A percentile compares a stretch with the other conserved stretches of the same genome.
Evolutionary conservation across 768 basidiomycete genomes (phyloP).

Genomic region (Psilocybe cubensis): DNA sequence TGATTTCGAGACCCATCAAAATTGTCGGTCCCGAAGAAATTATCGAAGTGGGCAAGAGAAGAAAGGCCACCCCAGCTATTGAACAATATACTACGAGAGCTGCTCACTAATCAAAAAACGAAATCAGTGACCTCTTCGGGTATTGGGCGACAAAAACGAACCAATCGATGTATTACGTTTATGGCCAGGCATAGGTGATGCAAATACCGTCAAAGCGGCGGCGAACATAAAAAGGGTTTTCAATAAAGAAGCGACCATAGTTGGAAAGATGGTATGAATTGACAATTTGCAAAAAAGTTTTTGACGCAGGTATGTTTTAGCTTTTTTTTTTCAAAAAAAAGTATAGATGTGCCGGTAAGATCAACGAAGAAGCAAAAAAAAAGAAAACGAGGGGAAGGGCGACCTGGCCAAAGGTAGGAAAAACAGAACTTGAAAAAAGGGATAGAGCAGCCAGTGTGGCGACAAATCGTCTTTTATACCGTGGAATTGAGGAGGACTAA

Average conservation of each 20-base stretch:
- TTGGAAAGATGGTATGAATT: slow-evolving; percentile 9
- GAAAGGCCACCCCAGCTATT: slow-evolving; percentile 41
- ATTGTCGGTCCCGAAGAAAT: slow-evolving; percentile 48
- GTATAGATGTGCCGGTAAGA: slow-evolving; percentile 11
- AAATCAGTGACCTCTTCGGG: neutral
- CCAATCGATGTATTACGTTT: slow-evolving; percentile 9
- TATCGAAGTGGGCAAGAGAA: slow-evolving; percentile 43
- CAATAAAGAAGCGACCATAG: slow-evolving; percentile 15
- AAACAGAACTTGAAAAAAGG: slow-evolving; percentile 14
- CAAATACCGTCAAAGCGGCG: slow-evolving; percentile 7
- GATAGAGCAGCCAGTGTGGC: neutral
- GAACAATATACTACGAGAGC: slow-evolving; percentile 27
- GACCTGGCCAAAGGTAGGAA: slow-evolving; percentile 20
- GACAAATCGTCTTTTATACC: slow-evolving; percentile 10
- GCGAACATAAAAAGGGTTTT: slow-evolving; percentile 15
- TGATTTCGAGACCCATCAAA: slow-evolving; percentile 39
- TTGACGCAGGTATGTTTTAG: neutral
- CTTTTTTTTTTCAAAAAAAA: too few relatives aligned
- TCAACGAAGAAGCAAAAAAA: slow-evolving; percentile 5
- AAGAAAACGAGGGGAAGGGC: slow-evolving; percentile 12
- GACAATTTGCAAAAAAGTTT: neutral
- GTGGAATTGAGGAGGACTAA: neutral
- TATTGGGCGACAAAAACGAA: neutral
- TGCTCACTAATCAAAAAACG: slow-evolving; percentile 5
- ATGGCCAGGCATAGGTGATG: slow-evolving; percentile 15